A percentile compares a stretch with the other conserved stretches of the same genome.
Evolutionary conservation across 768 basidiomycete species (phyloP).

Genomic region (Rhizopogon sp.): DNA sequence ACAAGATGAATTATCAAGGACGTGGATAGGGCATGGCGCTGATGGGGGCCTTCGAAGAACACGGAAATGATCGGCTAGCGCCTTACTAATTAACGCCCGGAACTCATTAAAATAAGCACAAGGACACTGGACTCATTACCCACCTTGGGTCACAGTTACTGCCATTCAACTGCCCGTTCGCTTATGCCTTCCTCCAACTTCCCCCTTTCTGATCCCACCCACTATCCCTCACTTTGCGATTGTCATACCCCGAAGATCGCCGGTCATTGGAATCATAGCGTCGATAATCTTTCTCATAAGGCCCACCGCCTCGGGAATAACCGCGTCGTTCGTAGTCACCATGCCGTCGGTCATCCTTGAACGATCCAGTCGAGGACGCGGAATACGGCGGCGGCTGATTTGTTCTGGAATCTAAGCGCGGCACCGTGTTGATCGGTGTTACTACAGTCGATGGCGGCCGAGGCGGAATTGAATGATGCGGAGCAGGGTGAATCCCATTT

Average conservation of each 20-base stretch:
- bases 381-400: constrained; percentile 13
- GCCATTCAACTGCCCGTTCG: not conserved
- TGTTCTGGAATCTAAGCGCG: constrained; percentile 13
- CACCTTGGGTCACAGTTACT: not conserved
- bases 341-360: constrained; percentile 14
- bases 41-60: not conserved
- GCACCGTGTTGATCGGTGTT: not conserved
- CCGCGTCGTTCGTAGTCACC: constrained; percentile 2
- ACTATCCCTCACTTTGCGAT: constrained; percentile 4
- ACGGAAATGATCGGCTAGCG: not conserved
- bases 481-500: not conserved
- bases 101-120: not conserved
- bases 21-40: not conserved
- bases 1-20: not conserved
- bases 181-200: not conserved
- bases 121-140: not conserved
- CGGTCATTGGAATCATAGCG: constrained; percentile 11
- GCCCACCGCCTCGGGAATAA: not conserved
- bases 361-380: constrained; percentile 9
- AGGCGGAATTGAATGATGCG: not conserved
- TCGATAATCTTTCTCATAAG: constrained; percentile 11
- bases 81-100: not conserved
- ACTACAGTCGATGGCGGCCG: not conserved
- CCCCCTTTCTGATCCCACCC: constrained; percentile 6
- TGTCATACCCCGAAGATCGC: constrained; percentile 8